Evolutionary conservation across 1,284 basidiomycete species (phyloP).

Genomic region (Apiotrichum laibachii): DNA sequence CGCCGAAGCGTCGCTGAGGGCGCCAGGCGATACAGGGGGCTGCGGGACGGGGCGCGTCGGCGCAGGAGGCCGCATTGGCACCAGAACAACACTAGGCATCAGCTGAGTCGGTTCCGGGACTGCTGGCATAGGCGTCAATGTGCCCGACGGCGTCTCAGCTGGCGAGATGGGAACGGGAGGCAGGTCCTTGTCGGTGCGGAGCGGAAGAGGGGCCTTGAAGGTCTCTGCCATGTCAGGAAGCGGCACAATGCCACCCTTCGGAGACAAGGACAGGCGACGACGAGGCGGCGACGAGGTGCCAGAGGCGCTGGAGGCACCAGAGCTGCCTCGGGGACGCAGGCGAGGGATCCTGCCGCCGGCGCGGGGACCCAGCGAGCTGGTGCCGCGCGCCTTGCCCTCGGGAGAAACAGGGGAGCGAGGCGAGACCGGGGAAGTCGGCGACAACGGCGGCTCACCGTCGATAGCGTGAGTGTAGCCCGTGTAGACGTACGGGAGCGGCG

Average conservation of each 20-base stretch:
- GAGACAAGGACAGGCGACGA: too few relatives aligned
- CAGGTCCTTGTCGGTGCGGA: slow-evolving; percentile 1
- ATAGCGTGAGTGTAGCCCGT: slow-evolving; percentile 5
- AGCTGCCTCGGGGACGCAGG: too few relatives aligned
- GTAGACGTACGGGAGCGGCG: neutral
- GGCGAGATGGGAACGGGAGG: neutral
- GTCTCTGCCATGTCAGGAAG: neutral
- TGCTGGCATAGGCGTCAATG: too few relatives aligned
- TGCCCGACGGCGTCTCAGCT: neutral
- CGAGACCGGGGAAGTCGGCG: neutral
- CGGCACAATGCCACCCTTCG: neutral
- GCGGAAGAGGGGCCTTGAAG: neutral
- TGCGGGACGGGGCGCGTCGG: neutral
- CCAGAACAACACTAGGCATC: too few relatives aligned
- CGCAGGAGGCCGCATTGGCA: too few relatives aligned
- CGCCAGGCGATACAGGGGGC: neutral
- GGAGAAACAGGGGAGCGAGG: slow-evolving; percentile 2
- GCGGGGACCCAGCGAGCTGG: neutral
- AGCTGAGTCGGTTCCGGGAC: too few relatives aligned
- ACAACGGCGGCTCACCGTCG: neutral
- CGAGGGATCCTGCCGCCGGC: neutral
- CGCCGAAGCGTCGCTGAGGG: too few relatives aligned
- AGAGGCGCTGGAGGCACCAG: too few relatives aligned
- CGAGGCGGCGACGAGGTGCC: too few relatives aligned
- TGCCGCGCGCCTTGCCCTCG: neutral